phyloP scores from a whole-genome alignment of 202 grass and related monocot species.

The Panicum virgatum region DNA sequence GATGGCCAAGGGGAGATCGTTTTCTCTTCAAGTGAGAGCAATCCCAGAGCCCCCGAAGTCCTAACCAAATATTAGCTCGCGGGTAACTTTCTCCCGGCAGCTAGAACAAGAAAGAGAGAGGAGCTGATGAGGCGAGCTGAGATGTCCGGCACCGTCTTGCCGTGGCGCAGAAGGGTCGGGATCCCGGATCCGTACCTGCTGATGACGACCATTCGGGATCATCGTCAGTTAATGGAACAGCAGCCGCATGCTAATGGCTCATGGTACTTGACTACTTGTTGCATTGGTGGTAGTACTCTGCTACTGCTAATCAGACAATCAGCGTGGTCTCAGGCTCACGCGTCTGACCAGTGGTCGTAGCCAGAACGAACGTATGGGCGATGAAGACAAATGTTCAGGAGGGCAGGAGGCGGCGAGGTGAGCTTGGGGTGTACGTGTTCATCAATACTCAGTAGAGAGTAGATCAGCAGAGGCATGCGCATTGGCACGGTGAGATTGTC shows the following conservation, averaged over 20 bases:
- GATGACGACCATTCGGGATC: conserved; percentile 20
- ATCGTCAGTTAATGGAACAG: conserved; percentile 3
- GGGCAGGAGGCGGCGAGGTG: neutral
- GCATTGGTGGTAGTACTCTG: no score
- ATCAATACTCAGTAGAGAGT: neutral
- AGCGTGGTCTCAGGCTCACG: neutral
- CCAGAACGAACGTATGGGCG: no score
- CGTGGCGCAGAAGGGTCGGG: conserved; percentile 46
- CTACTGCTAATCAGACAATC: neutral
- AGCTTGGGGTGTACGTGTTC: neutral
- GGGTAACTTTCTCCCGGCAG: conserved; percentile 28
- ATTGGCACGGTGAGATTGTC: conserved; percentile 6
- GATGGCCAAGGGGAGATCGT: conserved; percentile 42
- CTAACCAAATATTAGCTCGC: conserved; percentile 49
- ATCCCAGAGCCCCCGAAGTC: conserved; percentile 3
- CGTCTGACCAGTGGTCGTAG: neutral
- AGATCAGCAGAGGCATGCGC: neutral
- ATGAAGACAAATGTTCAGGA: neutral
- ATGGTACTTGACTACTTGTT: neutral
- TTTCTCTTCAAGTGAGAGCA: conserved; percentile 59
- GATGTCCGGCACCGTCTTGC: conserved; percentile 15
- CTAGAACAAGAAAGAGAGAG: neutral
- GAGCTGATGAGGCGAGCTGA: neutral
- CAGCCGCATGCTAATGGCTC: neutral
- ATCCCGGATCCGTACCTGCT: neutral